Evolutionary conservation across 805 yeast species (phyloP), one percentile per base, ranked within the genome.

Genomic region (Spencermartinsiella europaea): DNA sequence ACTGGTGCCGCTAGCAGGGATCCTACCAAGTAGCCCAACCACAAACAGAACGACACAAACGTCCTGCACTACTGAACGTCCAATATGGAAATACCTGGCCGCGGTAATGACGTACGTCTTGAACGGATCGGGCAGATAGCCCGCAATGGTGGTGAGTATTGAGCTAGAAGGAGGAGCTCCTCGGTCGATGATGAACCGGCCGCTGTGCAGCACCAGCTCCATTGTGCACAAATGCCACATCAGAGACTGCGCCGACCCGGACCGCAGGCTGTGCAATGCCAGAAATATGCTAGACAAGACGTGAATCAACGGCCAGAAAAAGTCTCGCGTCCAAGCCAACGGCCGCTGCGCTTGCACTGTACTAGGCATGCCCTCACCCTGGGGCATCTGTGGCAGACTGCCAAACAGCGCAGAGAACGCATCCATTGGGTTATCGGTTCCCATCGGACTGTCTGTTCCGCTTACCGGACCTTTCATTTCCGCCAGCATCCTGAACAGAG

Each of bases 81-180:
- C 56, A n/a, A 45, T 49, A 34, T 40, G 51, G 20, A 42, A 48
- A 48, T 37, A 53, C 49, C 46, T 46, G 12, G 50, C 52, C 14
- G 42, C 54, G 21, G 50, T 45, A 5, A 54, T 45, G 41, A 60
- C 38, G 45, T 59, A 60, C 16, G 49, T 44, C 28, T 54, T 50
- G 41, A 59, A 57, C 12, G 55, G 54, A 15, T 38, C 42, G 1
- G 68, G 68, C 28, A 64, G 50, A 53, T 59, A 57, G 10, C 50
- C 48, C 4, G 63, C 49, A 36, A 64, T 42, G 7, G 56, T 54
- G 12, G 55, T 55, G 17, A 61, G 38, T 27, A 46, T 39, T 10
- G 63, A 45, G 40, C 53, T 44, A 20, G 53, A 49, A 17, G 58
- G 51, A 5, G 58, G 51, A 15, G 52, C 46, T 25, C 49, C 49